Conservation (phyloP, 805 yeast genomes). For the Suhomyces prunicola region DNA sequence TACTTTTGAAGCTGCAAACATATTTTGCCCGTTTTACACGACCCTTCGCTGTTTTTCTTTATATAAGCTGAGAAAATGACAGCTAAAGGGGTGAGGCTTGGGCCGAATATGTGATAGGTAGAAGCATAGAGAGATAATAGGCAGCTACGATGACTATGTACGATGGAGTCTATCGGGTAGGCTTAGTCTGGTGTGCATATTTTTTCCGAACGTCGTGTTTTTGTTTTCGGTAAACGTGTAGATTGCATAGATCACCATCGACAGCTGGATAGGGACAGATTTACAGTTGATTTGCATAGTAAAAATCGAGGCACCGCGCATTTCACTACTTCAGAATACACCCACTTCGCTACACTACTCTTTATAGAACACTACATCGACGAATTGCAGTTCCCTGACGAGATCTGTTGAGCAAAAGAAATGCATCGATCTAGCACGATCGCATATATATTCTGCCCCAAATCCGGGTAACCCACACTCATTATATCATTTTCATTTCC, state of each 20-base stretch:
- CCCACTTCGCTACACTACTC: not conserved
- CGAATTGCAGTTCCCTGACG: not conserved
- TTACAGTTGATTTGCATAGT: not conserved
- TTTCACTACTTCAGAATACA: not conserved
- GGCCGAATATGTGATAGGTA: not conserved
- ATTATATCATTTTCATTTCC: not conserved
- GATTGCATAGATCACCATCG: not conserved
- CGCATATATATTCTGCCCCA: not conserved
- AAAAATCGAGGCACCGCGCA: not conserved
- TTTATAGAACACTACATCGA: not conserved
- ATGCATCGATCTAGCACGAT: not conserved
- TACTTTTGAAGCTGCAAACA: constrained; percentile 11
- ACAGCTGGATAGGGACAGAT: not conserved
- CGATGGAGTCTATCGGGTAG: not conserved
- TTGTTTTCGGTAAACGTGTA: not conserved
- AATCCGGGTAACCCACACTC: not conserved
- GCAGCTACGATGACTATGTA: not conserved
- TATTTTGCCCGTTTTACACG: constrained; percentile 1
- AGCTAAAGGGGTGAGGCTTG: not conserved
- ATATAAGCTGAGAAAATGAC: not conserved
- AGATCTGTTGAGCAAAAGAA: not conserved
- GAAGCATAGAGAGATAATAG: not conserved
- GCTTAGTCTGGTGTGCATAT: not conserved
- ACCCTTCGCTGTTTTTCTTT: constrained; percentile 1
- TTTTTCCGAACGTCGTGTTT: not conserved